These are phyloP conservation scores for Raphanus raphanistrum DNA, from an alignment of 345 rosid species.

Conservation along the genomic window DNA sequence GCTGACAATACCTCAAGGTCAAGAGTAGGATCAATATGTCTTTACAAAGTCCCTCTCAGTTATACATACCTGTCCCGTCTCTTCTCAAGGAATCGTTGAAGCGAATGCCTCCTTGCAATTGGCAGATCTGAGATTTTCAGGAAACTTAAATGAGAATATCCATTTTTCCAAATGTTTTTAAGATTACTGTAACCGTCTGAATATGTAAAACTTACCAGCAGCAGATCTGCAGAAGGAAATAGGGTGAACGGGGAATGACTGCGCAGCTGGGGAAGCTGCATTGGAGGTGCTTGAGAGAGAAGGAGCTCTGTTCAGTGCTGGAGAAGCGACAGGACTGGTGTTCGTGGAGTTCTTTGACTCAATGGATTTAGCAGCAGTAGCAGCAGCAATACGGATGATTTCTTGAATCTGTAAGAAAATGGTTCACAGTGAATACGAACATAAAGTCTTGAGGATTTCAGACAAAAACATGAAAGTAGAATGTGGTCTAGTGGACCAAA, in stretches of 20 bases:
- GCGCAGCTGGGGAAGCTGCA: slow-evolving; percentile 56
- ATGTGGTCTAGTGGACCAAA: slow-evolving; percentile 18
- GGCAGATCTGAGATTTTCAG: slow-evolving; percentile 60
- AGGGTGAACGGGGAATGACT: slow-evolving; percentile 49
- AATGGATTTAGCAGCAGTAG: slow-evolving; percentile 51
- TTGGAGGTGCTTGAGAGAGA: slow-evolving; percentile 72
- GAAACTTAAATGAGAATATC: slow-evolving; percentile 4
- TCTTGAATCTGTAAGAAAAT: slow-evolving; percentile 55
- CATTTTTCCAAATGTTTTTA: not conserved
- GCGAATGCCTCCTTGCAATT: slow-evolving; percentile 83
- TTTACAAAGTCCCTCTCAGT: slow-evolving; percentile 11
- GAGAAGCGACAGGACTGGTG: slow-evolving; percentile 46
- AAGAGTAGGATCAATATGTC: not conserved
- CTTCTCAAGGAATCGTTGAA: slow-evolving; percentile 89
- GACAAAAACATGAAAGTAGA: not conserved
- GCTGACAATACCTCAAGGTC: slow-evolving; percentile 1
- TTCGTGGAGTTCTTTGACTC: slow-evolving; percentile 48
- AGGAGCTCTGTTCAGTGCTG: slow-evolving; percentile 75
- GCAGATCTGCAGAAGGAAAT: slow-evolving; percentile 64
- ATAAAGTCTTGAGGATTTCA: not conserved
- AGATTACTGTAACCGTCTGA: slow-evolving; percentile 5
- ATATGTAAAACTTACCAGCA: slow-evolving; percentile 53
- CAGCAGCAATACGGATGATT: slow-evolving; percentile 62
- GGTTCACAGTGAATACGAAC: not conserved
- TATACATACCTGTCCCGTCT: slow-evolving; percentile 74